Percentiles rank a stretch among this genome's conserved stretches.
phyloP scores from a whole-genome alignment of 1,284 basidiomycete genomes.

The Wolfiporia cocos region DNA sequence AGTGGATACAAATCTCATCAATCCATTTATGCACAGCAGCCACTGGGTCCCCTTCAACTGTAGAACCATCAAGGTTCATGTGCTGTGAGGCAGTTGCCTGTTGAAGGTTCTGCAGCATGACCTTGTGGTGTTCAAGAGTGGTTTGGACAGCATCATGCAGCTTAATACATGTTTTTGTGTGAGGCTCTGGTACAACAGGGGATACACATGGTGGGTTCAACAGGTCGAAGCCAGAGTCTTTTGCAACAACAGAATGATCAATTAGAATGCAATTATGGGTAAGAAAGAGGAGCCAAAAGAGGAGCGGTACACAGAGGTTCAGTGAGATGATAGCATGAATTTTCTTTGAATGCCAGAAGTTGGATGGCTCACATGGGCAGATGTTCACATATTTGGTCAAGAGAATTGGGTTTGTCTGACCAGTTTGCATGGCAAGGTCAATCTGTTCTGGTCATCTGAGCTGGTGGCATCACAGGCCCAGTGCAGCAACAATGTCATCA shows the following conservation, averaged over 20 bases:
- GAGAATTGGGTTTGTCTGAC: not conserved
- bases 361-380: not conserved
- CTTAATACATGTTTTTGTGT: no score
- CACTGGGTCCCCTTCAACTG: not conserved
- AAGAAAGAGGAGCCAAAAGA: not conserved
- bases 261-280: not conserved
- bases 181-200: not conserved
- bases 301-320: not conserved
- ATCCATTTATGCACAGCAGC: not conserved
- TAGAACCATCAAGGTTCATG: not conserved
- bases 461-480: not conserved
- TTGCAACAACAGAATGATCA: not conserved
- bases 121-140: not conserved
- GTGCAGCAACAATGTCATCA: not conserved
- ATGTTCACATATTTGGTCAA: not conserved
- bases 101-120: not conserved
- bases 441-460: not conserved
- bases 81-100: not conserved
- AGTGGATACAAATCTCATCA: not conserved
- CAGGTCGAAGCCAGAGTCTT: not conserved
- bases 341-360: not conserved
- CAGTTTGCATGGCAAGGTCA: not conserved
- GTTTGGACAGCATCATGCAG: not conserved
- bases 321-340: not conserved
- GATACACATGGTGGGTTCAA: not conserved